These are phyloP conservation scores for Rhizophora apiculata DNA, from an alignment of 345 rosid genomes.

Conservation along the genomic window DNA sequence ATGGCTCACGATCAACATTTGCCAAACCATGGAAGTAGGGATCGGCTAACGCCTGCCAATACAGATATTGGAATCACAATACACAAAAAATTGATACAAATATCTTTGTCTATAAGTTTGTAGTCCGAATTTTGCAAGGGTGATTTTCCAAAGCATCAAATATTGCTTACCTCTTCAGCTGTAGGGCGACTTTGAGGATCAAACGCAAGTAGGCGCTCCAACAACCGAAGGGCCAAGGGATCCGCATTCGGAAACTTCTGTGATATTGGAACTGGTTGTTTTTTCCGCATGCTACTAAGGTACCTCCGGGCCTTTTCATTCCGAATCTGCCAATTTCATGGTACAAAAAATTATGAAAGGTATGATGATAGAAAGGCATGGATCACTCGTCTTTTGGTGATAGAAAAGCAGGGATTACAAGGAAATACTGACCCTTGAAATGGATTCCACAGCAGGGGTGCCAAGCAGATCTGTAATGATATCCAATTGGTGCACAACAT, in stretches of 20 bases:
- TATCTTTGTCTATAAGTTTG: not conserved
- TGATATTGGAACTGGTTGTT: conserved; percentile 71
- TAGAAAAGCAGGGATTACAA: conserved; percentile 2
- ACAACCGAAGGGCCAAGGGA: conserved; percentile 70
- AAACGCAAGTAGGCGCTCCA: conserved; percentile 83
- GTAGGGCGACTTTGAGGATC: conserved; percentile 97
- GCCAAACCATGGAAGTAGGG: conserved; percentile 85
- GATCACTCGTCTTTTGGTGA: not conserved
- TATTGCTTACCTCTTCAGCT: conserved; percentile 65
- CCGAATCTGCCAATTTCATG: conserved; percentile 60
- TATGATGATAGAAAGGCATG: conserved; percentile 2
- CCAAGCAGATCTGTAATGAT: conserved; percentile 95
- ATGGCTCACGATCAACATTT: conserved; percentile 82
- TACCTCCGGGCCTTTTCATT: conserved; percentile 99
- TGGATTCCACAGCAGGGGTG: conserved; percentile 78
- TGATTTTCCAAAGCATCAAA: not conserved
- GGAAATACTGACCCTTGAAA: conserved; percentile 55
- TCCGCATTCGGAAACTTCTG: conserved; percentile 81
- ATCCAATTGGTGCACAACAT: conserved; percentile 95
- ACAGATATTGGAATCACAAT: conserved; percentile 4
- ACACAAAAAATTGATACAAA: not conserved
- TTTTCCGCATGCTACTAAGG: conserved; percentile 85
- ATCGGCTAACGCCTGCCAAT: conserved; percentile 79
- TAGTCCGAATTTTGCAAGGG: not conserved
- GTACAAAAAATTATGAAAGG: not conserved